Conservation (phyloP, 108 stramenopile genomes). For the Nannochloropsis granulata region DNA sequence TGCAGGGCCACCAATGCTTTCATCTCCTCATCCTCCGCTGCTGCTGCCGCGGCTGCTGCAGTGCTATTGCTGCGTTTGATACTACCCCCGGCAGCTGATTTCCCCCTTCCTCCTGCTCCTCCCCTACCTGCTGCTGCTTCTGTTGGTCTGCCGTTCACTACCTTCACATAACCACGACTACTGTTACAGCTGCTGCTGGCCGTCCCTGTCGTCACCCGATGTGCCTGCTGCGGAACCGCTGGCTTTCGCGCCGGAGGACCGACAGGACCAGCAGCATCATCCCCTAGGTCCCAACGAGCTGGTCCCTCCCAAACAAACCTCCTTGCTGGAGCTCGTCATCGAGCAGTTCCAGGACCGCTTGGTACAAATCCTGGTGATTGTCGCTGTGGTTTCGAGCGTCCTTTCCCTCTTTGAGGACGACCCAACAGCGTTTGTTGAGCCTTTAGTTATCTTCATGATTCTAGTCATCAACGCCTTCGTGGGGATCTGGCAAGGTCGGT, state of each 20-base stretch:
- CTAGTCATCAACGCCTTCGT: conserved; percentile 88
- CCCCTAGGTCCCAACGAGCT: background rate
- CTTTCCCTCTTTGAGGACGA: conserved; percentile 46
- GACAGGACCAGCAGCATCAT: no score
- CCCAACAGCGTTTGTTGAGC: conserved; percentile 65
- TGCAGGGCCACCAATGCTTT: background rate
- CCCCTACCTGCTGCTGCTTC: background rate
- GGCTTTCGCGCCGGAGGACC: no score
- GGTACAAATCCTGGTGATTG: conserved; percentile 42
- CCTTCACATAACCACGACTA: no score
- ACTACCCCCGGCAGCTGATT: background rate
- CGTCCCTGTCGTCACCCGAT: no score
- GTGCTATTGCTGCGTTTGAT: background rate
- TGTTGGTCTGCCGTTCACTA: no score
- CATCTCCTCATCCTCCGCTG: background rate
- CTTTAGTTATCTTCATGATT: conserved; percentile 79
- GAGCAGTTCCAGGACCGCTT: conserved; percentile 47
- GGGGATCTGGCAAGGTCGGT: conserved; percentile 79
- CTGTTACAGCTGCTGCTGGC: no score
- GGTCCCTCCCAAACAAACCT: background rate
- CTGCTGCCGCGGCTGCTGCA: background rate
- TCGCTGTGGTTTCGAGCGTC: conserved; percentile 41
- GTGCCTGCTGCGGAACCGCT: no score
- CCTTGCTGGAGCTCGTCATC: conserved; percentile 10
- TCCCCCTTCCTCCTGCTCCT: background rate